Base-by-base conservation (phyloP, 768 basidiomycete genomes). In the Tephrocybe rancida region DNA sequence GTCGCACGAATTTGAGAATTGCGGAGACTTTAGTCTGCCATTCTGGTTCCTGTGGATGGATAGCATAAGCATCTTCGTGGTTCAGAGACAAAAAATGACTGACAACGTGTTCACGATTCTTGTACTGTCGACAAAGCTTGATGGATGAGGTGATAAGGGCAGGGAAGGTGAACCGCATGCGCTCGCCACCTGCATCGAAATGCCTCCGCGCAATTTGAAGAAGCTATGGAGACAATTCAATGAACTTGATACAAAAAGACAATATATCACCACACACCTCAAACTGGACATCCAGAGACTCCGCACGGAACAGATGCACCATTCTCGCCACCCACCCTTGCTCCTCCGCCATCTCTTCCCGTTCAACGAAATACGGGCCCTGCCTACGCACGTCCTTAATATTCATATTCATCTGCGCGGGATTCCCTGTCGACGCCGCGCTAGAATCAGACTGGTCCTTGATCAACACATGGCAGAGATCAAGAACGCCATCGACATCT, bases 241-340 rank as follows among this genome's bases (percentile, higher is more conserved):
- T 18, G n/a, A 47, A 19, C 14, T 19, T 11, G 9, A 21, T 18
- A 41, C 38, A 49, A 25, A 26, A 9, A 25, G 52, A n/a, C 19
- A 34, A 47, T 44, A 67, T 84, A 24, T 55, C 92, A n/a, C 4
- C 26, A 49, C 54, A 27, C 14, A 58, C 95, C 81, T 95, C 88
- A 59, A 94, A 96, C 64, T 99, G 97, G 13, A 87, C 83, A 60
- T 83, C 89, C 58, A 98, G 68, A 24, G 91, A 89, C 46, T 97
- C 93, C 0, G 92, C 82, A 19, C 87, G 77, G 84, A 98, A 97
- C 27, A 98, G 69, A 75, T 99, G 97, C 2, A 98, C 90, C 92
- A 98, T 98, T 57, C 96, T 77, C 35, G 97, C 96, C 14, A 98
- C 85, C 97, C 97, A 99, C 0, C 97, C 97, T 64, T 99, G 97